Base-by-base conservation (phyloP, 2,329 filamentous ascomycete species). In the Beauveria medogensis region DNA sequence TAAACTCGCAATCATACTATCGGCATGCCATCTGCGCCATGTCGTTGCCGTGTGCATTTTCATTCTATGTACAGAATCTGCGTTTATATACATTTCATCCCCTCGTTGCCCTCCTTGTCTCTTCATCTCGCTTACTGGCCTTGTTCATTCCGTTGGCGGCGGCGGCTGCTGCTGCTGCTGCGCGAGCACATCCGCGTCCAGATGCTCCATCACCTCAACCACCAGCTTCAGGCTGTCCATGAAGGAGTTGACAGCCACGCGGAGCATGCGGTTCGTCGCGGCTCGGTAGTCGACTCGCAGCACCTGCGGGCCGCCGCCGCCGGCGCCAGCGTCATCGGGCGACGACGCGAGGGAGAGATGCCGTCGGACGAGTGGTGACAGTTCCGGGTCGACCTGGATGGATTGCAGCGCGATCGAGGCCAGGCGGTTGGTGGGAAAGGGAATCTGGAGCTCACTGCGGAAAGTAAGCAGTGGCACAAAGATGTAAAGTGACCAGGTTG, bases 191-290 rank as follows among this genome's bases (percentile, higher is more conserved):
- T 97, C 92, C 28, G 87, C 84, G 74, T 97, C 93, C 68, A 97
- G 75, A 72, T 95, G 89, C 73, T 90, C 86, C 89, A 97, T 96
- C 18, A 96, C 89, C 59, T 92, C 90, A 47, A 97, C 73, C 1
- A 97, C 88, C 5, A 97, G 85, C 57, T 86, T 85, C 60, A 97
- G 73, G 67, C 89, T 95, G 69, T 97, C 93, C 81, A 97, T 92
- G 74, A 97, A 97, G 10, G 92, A 91, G 75, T 97, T 97, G 61
- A 97, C 92, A 3, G 93, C 90, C 2, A 99, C 94, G 50, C 94
- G 87, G 62, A 99, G 81, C 93, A 97, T 97, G 67, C 94, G 88
- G 72, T 97, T 96, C 22, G 94, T 97, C 0, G 91, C 91, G 1
- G 94, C 94, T 59, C 81, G 83, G 75, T 97, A 97, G 63, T 88